These are phyloP conservation scores for Fusarium sp. DNA, from an alignment of 2,329 filamentous ascomycete genomes.

Conservation along the genomic window DNA sequence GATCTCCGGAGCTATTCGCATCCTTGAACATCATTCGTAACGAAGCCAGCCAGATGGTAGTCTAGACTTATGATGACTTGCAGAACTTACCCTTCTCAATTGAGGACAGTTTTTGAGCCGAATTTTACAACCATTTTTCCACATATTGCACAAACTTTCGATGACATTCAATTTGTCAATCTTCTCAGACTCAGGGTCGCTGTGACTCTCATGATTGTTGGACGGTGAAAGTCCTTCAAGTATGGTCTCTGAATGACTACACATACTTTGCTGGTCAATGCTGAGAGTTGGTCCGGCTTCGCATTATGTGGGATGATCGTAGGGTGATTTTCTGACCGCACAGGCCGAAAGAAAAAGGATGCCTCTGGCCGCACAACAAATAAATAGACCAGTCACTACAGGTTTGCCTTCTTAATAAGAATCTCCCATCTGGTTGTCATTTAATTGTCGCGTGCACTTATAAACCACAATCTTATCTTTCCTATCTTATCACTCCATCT, in stretches of 20 bases:
- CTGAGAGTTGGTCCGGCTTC: background rate
- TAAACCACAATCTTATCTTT: background rate
- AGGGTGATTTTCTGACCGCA: background rate
- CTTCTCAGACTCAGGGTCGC: no score
- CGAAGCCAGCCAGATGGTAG: background rate
- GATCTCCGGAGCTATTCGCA: background rate
- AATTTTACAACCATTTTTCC: no score
- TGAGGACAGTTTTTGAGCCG: no score
- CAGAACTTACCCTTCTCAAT: no score
- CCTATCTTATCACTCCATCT: conserved; percentile 1
- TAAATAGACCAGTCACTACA: background rate
- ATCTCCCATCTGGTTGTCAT: background rate
- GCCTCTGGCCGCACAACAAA: accelerated
- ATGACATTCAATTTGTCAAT: no score
- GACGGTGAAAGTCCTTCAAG: background rate
- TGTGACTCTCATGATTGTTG: background rate
- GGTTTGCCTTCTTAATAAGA: background rate
- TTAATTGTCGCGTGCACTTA: background rate
- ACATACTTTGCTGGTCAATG: background rate
- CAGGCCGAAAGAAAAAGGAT: no score
- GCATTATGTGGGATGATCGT: background rate
- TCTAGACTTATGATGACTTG: no score
- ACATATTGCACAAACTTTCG: no score
- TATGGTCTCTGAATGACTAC: background rate
- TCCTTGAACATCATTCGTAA: no score